Percentiles rank a stretch among this genome's conserved stretches.
Evolutionary conservation across 192 early-diverging fungal genomes (phyloP).

Genomic region (Coemansia sp.): DNA sequence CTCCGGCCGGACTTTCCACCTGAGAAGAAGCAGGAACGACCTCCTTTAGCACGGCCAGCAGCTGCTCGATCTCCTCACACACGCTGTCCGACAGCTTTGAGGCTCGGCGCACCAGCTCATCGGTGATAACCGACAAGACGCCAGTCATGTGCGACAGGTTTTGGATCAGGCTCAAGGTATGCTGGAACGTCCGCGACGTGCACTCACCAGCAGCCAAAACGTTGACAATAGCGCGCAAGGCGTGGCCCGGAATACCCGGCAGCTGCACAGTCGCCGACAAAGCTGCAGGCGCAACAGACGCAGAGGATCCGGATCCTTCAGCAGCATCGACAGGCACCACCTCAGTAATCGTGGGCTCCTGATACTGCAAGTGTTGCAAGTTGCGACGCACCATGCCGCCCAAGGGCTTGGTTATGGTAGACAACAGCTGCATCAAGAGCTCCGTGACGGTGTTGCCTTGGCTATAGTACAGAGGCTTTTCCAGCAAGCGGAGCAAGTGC

Average conservation of each 20-base stretch:
- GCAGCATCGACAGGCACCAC: not conserved
- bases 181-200: constrained; percentile 93
- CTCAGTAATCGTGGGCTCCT: constrained; percentile 1
- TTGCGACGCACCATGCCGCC: constrained; percentile 60
- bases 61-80: constrained; percentile 66
- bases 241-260: constrained; percentile 81
- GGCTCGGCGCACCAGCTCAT: constrained; percentile 76
- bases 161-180: constrained; percentile 87
- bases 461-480: constrained; percentile 79
- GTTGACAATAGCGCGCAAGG: constrained; percentile 84
- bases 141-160: constrained; percentile 75
- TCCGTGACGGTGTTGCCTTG: constrained; percentile 80
- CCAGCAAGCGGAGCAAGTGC: constrained; percentile 81
- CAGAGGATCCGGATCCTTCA: constrained; percentile 8
- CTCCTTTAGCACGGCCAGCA: constrained; percentile 61
- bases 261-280: constrained; percentile 58
- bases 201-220: constrained; percentile 90
- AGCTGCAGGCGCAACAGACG: not conserved
- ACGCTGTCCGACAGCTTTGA: constrained; percentile 71
- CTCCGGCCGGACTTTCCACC: constrained; percentile 10
- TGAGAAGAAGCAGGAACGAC: constrained; percentile 7
- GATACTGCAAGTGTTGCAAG: constrained; percentile 31
- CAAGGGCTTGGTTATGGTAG: constrained; percentile 78
- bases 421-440: constrained; percentile 83
- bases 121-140: constrained; percentile 72